Percentiles rank a stretch among this genome's conserved stretches.
phyloP scores from a whole-genome alignment of 1,284 basidiomycete genomes.

The Rhodofomes roseus region DNA sequence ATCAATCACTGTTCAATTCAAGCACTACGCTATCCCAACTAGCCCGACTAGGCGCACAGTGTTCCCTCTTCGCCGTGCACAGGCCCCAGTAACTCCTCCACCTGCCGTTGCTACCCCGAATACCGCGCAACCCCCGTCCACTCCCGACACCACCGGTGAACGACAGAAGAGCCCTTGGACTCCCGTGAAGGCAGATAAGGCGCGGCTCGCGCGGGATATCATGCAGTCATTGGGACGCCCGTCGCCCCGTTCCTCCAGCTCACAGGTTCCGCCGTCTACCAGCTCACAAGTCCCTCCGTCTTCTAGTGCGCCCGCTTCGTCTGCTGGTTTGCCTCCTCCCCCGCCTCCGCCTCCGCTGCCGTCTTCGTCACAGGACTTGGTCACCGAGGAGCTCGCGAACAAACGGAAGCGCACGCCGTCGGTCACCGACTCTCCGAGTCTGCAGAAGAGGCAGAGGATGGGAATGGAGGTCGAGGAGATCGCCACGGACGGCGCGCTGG shows the following conservation, averaged over 20 bases:
- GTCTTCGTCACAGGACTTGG: neutral
- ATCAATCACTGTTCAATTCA: neutral
- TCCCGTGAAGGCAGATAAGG: constrained; percentile 35
- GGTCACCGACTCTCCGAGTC: neutral
- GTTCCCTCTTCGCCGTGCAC: neutral
- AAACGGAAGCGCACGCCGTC: constrained; percentile 8
- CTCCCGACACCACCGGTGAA: neutral
- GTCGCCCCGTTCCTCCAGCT: neutral
- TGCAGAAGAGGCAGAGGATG: constrained; percentile 1
- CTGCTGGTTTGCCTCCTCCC: no score
- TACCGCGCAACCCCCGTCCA: neutral
- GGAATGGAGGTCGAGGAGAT: constrained; percentile 12
- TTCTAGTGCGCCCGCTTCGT: no score
- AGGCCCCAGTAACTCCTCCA: neutral
- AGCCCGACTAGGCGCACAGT: neutral
- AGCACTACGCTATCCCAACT: neutral
- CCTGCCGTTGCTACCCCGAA: neutral
- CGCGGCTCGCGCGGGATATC: constrained; percentile 40
- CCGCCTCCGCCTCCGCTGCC: neutral
- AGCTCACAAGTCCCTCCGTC: no score
- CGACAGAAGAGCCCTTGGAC: constrained; percentile 18
- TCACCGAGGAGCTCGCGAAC: constrained; percentile 4
- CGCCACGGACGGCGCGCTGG: neutral
- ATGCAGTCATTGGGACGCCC: constrained; percentile 35
- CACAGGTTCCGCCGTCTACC: no score